Evolutionary conservation across 345 rosid species (phyloP).

Genomic region (Populus ilicifolia): DNA sequence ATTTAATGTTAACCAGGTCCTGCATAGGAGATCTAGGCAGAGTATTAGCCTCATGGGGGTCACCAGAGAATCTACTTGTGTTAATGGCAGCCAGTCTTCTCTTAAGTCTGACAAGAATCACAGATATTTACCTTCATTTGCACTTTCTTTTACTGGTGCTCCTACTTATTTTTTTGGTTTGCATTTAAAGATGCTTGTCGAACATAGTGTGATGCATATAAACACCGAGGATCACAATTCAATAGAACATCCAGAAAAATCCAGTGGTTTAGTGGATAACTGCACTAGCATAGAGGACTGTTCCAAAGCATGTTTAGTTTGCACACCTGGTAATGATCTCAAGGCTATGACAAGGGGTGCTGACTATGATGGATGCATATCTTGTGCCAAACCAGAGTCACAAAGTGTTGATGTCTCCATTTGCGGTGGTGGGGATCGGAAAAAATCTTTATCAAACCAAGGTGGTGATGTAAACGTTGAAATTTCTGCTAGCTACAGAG

Average conservation of each 20-base stretch:
- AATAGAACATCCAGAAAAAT: constrained; percentile 30
- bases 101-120: constrained; percentile 30
- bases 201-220: constrained; percentile 29
- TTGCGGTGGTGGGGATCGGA: constrained; percentile 10
- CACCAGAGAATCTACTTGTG: constrained; percentile 28
- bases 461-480: constrained; percentile 15
- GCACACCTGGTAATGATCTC: constrained; percentile 14
- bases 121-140: constrained; percentile 38
- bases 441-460: constrained; percentile 13
- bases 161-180: constrained; percentile 52
- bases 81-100: constrained; percentile 23
- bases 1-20: constrained; percentile 41
- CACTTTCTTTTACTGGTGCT: constrained; percentile 54
- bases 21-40: constrained; percentile 39
- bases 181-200: constrained; percentile 69
- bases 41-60: constrained; percentile 27
- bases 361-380: constrained; percentile 18
- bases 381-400: constrained; percentile 18
- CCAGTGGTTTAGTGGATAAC: constrained; percentile 32
- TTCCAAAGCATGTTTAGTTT: constrained; percentile 27
- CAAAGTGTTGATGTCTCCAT: constrained; percentile 15
- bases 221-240: constrained; percentile 38
- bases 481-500: constrained; percentile 28
- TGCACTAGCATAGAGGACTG: constrained; percentile 27
- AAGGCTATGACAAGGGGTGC: constrained; percentile 17